Percentiles rank a stretch among this genome's conserved stretches.
Conservation (phyloP, 306 rosid genomes). For the Cyamopsis tetragonoloba region DNA sequence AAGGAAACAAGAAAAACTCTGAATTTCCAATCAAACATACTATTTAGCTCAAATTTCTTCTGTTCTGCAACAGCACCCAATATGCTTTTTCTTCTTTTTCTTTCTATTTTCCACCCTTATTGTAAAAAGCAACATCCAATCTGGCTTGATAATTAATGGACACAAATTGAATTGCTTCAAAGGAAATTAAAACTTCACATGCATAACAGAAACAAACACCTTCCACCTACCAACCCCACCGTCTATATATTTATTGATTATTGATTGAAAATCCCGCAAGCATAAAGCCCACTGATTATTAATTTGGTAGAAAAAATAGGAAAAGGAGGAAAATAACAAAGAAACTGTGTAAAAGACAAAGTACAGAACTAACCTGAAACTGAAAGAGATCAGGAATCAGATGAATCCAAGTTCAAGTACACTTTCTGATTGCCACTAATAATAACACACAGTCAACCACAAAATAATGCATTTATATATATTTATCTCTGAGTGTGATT, state of each 20-base stretch:
- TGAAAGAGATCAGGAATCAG: conserved; percentile 39
- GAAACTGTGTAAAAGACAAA: conserved; percentile 14
- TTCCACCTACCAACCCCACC: conserved; percentile 28
- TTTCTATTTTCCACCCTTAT: background rate
- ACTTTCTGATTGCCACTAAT: conserved; percentile 37
- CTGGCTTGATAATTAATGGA: conserved; percentile 1
- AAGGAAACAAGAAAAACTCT: conserved; percentile 5
- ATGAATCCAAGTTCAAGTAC: conserved; percentile 53
- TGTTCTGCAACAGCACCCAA: conserved; percentile 12
- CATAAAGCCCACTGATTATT: conserved; percentile 3
- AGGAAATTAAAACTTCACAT: conserved; percentile 29
- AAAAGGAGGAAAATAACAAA: conserved; percentile 9
- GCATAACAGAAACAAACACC: background rate
- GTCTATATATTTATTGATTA: conserved; percentile 19
- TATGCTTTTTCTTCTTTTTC: background rate
- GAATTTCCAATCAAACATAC: conserved; percentile 30
- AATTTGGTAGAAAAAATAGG: conserved; percentile 19
- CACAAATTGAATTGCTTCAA: conserved; percentile 31
- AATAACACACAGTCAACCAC: conserved; percentile 33
- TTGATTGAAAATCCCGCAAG: conserved; percentile 34
- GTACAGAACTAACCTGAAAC: conserved; percentile 46
- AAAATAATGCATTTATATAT: conserved; percentile 16
- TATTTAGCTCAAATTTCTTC: conserved; percentile 17
- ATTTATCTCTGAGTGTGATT: background rate
- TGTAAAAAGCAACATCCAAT: conserved; percentile 13